Conservation (phyloP, 208 protist genomes). For the Lotmaria passim region DNA sequence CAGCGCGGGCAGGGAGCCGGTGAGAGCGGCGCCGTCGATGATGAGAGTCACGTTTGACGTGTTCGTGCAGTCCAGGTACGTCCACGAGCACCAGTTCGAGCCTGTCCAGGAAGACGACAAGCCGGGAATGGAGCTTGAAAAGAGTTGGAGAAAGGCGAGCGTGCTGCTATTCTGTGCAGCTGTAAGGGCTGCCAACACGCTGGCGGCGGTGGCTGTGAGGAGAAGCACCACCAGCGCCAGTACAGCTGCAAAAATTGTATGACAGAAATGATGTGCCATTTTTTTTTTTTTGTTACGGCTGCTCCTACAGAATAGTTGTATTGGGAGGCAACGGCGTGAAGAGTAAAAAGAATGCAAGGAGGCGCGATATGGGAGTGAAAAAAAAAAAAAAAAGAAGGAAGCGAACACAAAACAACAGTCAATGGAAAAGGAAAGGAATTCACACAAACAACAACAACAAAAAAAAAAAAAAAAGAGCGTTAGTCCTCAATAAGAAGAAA, state of each 20-base stretch:
- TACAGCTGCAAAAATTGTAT: not conserved
- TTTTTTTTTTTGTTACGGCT: not conserved
- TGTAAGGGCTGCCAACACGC: conserved; percentile 6
- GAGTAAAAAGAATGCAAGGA: not conserved
- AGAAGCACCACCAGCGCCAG: conserved; percentile 9
- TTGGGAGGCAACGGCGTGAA: not conserved
- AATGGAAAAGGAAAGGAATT: not conserved
- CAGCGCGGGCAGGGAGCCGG: conserved; percentile 13
- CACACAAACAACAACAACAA: no score
- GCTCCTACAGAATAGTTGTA: not conserved
- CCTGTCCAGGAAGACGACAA: conserved; percentile 11
- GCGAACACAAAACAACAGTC: conserved; percentile 3
- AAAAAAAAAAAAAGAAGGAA: conserved; percentile 3
- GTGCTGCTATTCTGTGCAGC: conserved; percentile 9
- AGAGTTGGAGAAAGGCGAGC: conserved; percentile 15
- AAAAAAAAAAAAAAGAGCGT: not conserved
- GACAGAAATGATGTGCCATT: not conserved
- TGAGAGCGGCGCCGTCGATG: conserved; percentile 9
- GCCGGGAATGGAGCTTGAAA: conserved; percentile 14
- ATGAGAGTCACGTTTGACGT: conserved; percentile 6
- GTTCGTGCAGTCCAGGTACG: conserved; percentile 9
- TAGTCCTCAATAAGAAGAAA: not conserved
- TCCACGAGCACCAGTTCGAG: conserved; percentile 21
- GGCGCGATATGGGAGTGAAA: not conserved
- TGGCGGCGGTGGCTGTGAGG: not conserved